A percentile compares a stretch with the other conserved stretches of the same genome.
Evolutionary conservation across 2,329 filamentous ascomycete species (phyloP).

Genomic region (Aspergillus sp.): DNA sequence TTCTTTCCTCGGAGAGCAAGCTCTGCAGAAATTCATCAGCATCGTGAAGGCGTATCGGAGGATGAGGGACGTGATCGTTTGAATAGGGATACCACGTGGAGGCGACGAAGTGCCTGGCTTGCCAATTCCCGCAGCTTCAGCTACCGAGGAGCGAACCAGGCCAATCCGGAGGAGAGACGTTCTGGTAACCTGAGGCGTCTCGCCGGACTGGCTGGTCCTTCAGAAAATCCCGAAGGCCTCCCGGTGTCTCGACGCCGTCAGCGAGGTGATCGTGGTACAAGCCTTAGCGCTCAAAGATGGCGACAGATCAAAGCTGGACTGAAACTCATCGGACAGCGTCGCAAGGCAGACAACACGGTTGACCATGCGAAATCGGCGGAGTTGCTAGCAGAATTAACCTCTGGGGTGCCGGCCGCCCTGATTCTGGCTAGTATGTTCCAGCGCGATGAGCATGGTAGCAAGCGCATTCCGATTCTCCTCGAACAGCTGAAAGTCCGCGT

Average conservation of each 20-base stretch:
- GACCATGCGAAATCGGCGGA: constrained; percentile 95
- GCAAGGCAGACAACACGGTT: constrained; percentile 73
- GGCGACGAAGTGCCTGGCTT: constrained; percentile 54
- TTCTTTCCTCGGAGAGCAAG: constrained; percentile 58
- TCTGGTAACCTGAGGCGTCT: constrained; percentile 58
- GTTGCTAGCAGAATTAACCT: constrained; percentile 87
- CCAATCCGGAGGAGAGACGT: constrained; percentile 44
- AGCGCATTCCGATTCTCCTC: constrained; percentile 84
- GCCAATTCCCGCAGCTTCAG: constrained; percentile 39
- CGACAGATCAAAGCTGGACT: constrained; percentile 84
- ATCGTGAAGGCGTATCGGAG: constrained; percentile 61
- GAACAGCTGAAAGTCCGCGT: constrained; percentile 90
- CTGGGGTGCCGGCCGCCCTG: constrained; percentile 83
- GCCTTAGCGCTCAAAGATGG: constrained; percentile 74
- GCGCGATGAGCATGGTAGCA: constrained; percentile 90
- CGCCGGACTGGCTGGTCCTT: constrained; percentile 55
- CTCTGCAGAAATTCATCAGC: constrained; percentile 53
- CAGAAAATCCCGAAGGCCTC: constrained; percentile 56
- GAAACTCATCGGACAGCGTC: constrained; percentile 65
- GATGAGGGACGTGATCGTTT: constrained; percentile 63
- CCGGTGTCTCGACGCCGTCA: constrained; percentile 47
- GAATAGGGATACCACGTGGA: constrained; percentile 48
- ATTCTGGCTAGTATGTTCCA: constrained; percentile 98
- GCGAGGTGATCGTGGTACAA: constrained; percentile 58
- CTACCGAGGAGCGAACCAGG: constrained; percentile 39